Evolutionary conservation across 1,284 basidiomycete species (phyloP).

Genomic region (Fomitopsis betulina): DNA sequence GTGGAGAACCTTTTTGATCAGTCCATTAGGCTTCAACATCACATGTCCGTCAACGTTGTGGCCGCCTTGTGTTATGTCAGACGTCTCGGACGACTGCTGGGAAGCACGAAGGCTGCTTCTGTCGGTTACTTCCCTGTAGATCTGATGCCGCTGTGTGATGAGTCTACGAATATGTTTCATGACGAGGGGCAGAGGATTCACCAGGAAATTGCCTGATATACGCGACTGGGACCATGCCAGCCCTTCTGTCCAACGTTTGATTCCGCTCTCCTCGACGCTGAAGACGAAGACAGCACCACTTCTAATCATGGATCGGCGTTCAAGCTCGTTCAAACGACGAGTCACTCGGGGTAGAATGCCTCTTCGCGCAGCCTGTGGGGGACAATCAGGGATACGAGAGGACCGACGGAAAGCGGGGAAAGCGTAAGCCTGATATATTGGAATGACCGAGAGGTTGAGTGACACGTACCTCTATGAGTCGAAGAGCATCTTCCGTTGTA

Average conservation of each 20-base stretch:
- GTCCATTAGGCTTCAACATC: slow-evolving; percentile 65
- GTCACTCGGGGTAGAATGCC: slow-evolving; percentile 73
- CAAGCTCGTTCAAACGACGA: slow-evolving; percentile 72
- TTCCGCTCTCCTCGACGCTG: slow-evolving; percentile 77
- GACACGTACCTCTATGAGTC: slow-evolving; percentile 47
- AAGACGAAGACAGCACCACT: slow-evolving; percentile 83
- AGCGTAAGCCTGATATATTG: background rate
- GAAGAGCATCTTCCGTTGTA: slow-evolving; percentile 73
- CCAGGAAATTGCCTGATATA: slow-evolving; percentile 79
- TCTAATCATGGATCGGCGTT: slow-evolving; percentile 67
- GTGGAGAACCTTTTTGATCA: slow-evolving; percentile 67
- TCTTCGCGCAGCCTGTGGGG: slow-evolving; percentile 56
- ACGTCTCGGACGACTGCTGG: slow-evolving; percentile 18
- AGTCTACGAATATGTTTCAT: background rate
- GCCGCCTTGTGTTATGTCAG: slow-evolving; percentile 16
- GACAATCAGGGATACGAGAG: background rate
- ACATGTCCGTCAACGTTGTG: slow-evolving; percentile 42
- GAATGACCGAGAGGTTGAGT: background rate
- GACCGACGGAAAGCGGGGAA: background rate
- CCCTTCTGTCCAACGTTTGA: slow-evolving; percentile 85
- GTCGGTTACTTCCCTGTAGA: slow-evolving; percentile 72
- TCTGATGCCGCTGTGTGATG: slow-evolving; percentile 32
- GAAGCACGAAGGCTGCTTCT: slow-evolving; percentile 44
- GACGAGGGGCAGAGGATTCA: slow-evolving; percentile 30
- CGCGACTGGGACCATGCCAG: slow-evolving; percentile 78